Conservation (phyloP, 2,329 filamentous ascomycete genomes). For the Colletotrichum paranaense region DNA sequence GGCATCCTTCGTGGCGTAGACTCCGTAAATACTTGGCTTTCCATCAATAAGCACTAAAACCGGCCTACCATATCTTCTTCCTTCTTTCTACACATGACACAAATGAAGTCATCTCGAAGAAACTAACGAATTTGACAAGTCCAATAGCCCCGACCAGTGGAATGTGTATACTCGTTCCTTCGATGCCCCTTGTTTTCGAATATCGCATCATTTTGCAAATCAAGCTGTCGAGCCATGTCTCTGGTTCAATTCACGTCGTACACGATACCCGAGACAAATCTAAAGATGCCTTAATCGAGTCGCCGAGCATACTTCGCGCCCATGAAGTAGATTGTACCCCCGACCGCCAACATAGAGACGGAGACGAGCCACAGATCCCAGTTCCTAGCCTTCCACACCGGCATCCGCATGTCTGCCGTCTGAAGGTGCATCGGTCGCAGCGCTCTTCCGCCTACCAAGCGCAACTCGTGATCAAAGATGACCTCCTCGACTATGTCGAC, state of each 20-base stretch:
- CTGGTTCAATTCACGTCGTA: neutral
- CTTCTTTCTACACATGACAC: neutral
- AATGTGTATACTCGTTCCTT: too few species aligned
- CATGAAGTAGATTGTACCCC: neutral
- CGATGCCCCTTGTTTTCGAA: neutral
- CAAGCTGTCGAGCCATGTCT: neutral
- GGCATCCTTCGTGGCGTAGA: neutral
- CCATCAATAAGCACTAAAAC: neutral
- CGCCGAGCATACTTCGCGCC: neutral
- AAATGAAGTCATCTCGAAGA: neutral
- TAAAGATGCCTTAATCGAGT: neutral
- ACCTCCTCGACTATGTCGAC: slow-evolving; percentile 56
- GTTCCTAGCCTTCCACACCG: slow-evolving; percentile 14
- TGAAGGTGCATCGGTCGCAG: slow-evolving; percentile 54
- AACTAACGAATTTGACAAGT: neutral
- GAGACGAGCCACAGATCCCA: slow-evolving; percentile 20
- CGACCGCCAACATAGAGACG: neutral
- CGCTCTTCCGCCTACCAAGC: slow-evolving; percentile 43
- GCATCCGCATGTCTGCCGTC: slow-evolving; percentile 55
- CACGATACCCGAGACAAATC: neutral
- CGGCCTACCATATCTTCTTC: neutral
- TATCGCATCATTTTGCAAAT: neutral
- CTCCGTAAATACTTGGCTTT: neutral
- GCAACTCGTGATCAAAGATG: slow-evolving; percentile 48
- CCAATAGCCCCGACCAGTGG: neutral